Base-by-base conservation (phyloP, 176 grass and related monocot genomes). In the Ampelocalamus luodianensis region DNA sequence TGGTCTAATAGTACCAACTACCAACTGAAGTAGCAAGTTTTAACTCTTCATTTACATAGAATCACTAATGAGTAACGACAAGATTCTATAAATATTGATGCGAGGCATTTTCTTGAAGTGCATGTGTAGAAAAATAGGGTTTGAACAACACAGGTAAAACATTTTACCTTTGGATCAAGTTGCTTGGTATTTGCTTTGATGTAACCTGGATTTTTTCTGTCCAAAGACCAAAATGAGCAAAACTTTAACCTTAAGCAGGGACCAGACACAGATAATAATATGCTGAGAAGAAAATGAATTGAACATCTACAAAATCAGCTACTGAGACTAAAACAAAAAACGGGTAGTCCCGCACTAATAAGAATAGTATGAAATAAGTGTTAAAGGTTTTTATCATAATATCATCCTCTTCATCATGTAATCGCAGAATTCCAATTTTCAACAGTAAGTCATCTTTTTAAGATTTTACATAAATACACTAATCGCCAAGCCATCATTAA, bases 161-260 rank as follows among this genome's bases (percentile, higher is more conserved):
- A 3, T 38, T 83, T 42, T 87, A 95, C 91, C 84, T 90, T 92
- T 18, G 80, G 65, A 89, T 92, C 90, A 83, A 56, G 71, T 39
- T 65, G 67, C 78, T 90, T 86, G 83, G 88, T 89, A 91, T 94
- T 94, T 80, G 91, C 80, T 89, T 94, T 86, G 68, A 98, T 92
- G 83, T 85, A 95, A 55, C 96, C 96, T 84, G 96, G 96, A 92
- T 94, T 90, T 81, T 93, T 95, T 88, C 96, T 98, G 86, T 55
- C 77, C 70, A 54, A 79, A 84, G 36, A 71, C 45, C 29, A 34
- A 88, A 84, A 89, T 75, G 17, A 79, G 36, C 59, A 74, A 27
- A 67, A 54, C 34, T 72, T 80, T 29, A 74, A 76, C 76, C 34
- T 91, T 82, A 50, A 88, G 13, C 44, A 81, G n/a, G 56, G 40